phyloP scores from a whole-genome alignment of 2,329 filamentous ascomycete genomes.

The Periconia sp. region DNA sequence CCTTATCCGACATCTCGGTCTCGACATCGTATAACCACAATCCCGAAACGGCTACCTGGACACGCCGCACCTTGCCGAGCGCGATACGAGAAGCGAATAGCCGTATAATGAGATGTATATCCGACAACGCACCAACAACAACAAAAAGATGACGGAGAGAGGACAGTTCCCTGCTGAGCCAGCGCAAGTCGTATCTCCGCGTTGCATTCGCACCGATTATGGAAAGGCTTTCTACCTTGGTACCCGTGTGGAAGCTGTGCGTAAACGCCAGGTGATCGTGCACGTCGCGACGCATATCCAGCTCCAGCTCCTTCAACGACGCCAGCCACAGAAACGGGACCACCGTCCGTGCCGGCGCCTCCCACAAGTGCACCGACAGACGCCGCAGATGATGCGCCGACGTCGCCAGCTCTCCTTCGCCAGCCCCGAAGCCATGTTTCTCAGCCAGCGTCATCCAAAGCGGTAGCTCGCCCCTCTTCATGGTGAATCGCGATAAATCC shows the following conservation, averaged over 20 bases:
- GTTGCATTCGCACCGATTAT: neutral
- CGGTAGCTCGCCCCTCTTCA: neutral
- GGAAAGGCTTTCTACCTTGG: neutral
- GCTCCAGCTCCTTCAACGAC: neutral
- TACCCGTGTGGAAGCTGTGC: neutral
- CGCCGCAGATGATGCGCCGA: neutral
- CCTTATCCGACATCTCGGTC: neutral
- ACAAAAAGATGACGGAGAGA: neutral
- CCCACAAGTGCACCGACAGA: neutral
- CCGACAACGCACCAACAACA: neutral
- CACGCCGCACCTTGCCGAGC: neutral
- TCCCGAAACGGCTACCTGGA: conserved; percentile 1
- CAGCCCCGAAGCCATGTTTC: neutral
- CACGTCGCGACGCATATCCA: neutral
- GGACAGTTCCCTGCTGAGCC: neutral
- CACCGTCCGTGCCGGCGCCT: neutral
- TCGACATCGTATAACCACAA: neutral
- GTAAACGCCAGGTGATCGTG: neutral
- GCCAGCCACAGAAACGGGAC: neutral
- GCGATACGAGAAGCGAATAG: neutral
- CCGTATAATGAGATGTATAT: neutral
- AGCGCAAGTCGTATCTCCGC: neutral
- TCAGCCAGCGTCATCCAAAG: neutral
- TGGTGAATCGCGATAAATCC: neutral
- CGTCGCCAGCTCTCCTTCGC: neutral